Base-by-base conservation (phyloP, 371 early-diverging fungal genomes). In the Syncephalastrum contaminatum region DNA sequence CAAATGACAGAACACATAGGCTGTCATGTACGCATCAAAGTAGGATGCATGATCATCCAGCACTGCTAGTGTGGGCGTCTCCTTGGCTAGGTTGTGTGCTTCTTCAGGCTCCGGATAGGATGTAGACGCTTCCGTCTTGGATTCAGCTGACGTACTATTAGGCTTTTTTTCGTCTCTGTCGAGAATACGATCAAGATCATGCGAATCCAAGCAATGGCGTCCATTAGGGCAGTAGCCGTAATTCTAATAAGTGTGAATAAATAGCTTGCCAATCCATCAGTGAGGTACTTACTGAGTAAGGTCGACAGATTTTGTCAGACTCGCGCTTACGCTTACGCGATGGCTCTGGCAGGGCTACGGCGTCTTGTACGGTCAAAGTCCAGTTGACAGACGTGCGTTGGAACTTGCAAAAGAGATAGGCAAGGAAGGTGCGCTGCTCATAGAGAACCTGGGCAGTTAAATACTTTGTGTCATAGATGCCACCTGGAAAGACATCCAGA, bases 21-120 rank as follows among this genome's bases (percentile, higher is more conserved):
- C 95, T 0, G 98, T 97, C 98, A 97, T 97, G 68, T 81, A 95
- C 1, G 98, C 90, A 67, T 97, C 98, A 72, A 86, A 92, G 53
- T 87, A 85, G 0, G 96, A 92, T 0, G 93, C 86, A 61, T 97
- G 97, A 53, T 84, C 67, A 51, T 57, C 45, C 47, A 25, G 19
- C 21, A 21, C 51, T 25, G 60, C 13, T 12, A 30, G 12, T 30
- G 36, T 30, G 2, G 36, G 12, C 36, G 36, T 30, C 5, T 30
- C 36, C 0, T 40, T 54, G 25, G 53, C 6, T 30, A 12, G 1
- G 15, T 15, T 40, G 4, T 55, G 27, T 4, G 18, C 46, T 36
- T 60, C 30, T 19, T 14, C 40, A 30, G 45, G 25, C 14, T 6
- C 21, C 7, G 12, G 36, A 42, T 21, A 21, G 48, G 48, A 53